These are phyloP conservation scores for Penicillium roqueforti DNA, from an alignment of 495 filamentous ascomycete genomes.

Conservation along the genomic window DNA sequence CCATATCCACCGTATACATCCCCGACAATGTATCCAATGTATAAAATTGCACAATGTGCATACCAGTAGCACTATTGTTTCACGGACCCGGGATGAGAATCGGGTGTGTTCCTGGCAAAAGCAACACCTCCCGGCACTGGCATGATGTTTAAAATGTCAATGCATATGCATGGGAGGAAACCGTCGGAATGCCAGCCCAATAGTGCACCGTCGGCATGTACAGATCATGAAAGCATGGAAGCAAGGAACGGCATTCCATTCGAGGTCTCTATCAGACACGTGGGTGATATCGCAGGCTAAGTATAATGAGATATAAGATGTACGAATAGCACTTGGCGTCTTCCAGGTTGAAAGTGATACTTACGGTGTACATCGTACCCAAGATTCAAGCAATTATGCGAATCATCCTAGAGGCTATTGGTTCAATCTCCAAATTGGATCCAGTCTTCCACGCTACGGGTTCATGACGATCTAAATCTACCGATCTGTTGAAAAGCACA, in stretches of 20 bases:
- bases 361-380: neutral
- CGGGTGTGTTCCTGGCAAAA: constrained; percentile 6
- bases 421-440: neutral
- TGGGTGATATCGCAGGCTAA: neutral
- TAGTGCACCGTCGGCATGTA: constrained; percentile 2
- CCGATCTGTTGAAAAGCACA: neutral
- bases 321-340: neutral
- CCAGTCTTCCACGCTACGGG: neutral
- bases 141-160: constrained; percentile 1
- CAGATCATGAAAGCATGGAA: constrained; percentile 3
- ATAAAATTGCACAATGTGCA: neutral
- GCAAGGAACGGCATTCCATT: constrained; percentile 8
- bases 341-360: neutral
- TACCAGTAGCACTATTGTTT: neutral
- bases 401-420: neutral
- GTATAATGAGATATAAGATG: neutral
- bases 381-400: neutral
- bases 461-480: neutral
- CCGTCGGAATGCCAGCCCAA: constrained; percentile 1
- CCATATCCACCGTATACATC: neutral
- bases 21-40: neutral
- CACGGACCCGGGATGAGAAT: neutral
- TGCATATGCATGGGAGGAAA: neutral
- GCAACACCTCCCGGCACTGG: neutral
- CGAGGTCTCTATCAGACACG: constrained; percentile 7